Conservation (phyloP, 768 basidiomycete species). For the Hericium erinaceus region DNA sequence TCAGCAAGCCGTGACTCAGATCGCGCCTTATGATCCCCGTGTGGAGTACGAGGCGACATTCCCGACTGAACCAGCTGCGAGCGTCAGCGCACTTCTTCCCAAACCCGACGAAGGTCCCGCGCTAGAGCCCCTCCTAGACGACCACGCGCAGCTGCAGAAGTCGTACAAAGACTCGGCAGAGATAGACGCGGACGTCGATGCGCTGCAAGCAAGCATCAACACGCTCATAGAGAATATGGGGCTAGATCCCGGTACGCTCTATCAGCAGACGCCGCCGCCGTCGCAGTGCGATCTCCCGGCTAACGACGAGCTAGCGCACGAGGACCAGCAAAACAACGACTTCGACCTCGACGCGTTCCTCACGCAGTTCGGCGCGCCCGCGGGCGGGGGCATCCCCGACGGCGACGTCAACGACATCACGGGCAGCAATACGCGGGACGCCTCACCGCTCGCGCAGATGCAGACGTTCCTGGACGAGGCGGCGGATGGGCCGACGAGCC, state of each 20-base stretch:
- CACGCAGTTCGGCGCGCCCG: slow-evolving; percentile 23
- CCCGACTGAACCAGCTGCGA: background rate
- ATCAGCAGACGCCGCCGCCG: background rate
- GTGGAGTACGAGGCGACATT: background rate
- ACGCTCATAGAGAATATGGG: slow-evolving; percentile 65
- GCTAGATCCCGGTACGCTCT: slow-evolving; percentile 39
- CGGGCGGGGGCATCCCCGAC: slow-evolving; percentile 20
- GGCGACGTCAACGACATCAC: slow-evolving; percentile 16
- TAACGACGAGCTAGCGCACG: slow-evolving; percentile 15
- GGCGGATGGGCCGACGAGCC: slow-evolving; percentile 18
- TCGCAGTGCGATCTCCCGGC: slow-evolving; percentile 21
- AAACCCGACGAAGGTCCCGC: slow-evolving; percentile 21
- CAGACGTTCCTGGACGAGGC: slow-evolving; percentile 37
- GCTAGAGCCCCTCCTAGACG: slow-evolving; percentile 26
- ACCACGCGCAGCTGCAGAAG: slow-evolving; percentile 37
- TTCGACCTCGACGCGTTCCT: slow-evolving; percentile 18
- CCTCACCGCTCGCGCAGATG: slow-evolving; percentile 5
- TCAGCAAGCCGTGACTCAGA: background rate
- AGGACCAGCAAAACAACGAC: background rate
- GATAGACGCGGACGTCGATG: slow-evolving; percentile 66
- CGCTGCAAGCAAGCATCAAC: slow-evolving; percentile 58
- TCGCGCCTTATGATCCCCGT: background rate
- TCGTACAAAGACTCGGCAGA: slow-evolving; percentile 53
- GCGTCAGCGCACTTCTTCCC: slow-evolving; percentile 17
- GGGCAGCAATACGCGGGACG: background rate